Evolutionary conservation across 1,284 basidiomycete genomes (phyloP), one percentile per base, ranked within the genome.

Genomic region (Ustilago nuda): DNA sequence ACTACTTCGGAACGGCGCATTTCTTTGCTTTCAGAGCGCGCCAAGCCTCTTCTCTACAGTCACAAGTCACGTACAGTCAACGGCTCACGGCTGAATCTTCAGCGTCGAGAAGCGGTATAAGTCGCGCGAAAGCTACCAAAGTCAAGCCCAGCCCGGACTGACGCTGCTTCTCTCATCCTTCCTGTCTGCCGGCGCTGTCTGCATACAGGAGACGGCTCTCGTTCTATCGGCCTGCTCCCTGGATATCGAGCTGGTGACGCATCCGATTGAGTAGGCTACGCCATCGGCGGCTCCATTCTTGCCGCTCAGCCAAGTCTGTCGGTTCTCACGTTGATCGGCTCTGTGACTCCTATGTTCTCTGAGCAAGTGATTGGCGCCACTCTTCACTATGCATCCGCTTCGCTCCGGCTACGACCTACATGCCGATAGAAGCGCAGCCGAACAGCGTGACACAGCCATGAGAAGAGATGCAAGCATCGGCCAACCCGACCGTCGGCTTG

Each of bases 371-470:
- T 11, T 41, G 19, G 33, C 35, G 19, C 2, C 41, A 19, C 15
- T 35, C 3, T 6, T 46, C 57, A 65, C 39, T 48, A 72, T 72
- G 69, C 69, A 59, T 6, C 57, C 56, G 43, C 50, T 58, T 33
- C 59, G 68, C 15, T 53, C 69, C 35, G 41, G 32, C 23, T 46
- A 66, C 48, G 68, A 61, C 35, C 45, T 56, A 50, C 46, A 55
- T 51, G 32, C 55, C 36, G 59, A 58, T 35, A 12, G 57, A 8
- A 27, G 19, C 12, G 30, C 51, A 35, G 41, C 56, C 17, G 55
- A 46, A n/a, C 62, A 71, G 30, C 68, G 68, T 32, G 54, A 59
- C 13, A 2, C 33, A 36, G 51, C 50, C 0, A 55, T 66, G 62
- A 70, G 57, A 11, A 70, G 57, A 15, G 62, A 65, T 15, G 5